Percentiles rank a stretch among this genome's conserved stretches.
Conservation (phyloP, 192 early-diverging fungal genomes). For the Chytriomyces hyalinus region DNA sequence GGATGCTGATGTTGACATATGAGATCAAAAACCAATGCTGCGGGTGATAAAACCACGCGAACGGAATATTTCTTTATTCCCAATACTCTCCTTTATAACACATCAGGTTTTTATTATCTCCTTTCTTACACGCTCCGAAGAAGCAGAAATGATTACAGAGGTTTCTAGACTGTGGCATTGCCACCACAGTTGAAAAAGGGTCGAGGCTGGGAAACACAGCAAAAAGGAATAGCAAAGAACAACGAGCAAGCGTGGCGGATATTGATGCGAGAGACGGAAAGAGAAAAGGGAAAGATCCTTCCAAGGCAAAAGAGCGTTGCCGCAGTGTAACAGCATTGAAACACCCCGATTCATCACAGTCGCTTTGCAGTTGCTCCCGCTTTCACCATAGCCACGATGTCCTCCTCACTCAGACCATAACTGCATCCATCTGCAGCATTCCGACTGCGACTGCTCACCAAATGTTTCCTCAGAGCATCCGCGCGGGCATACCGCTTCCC, state of each 20-base stretch:
- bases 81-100: too few relatives aligned
- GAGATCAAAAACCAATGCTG: neutral
- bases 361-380: neutral
- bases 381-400: constrained; percentile 16
- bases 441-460: constrained; percentile 5
- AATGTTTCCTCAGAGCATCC: constrained; percentile 36
- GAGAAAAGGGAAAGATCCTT: neutral
- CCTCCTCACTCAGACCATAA: constrained; percentile 21
- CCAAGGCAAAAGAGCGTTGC: too few relatives aligned
- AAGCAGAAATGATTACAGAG: too few relatives aligned
- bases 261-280: neutral
- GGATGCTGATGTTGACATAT: neutral
- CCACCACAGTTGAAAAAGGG: neutral
- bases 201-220: neutral
- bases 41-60: neutral
- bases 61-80: neutral
- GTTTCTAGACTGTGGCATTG: neutral
- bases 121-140: too few relatives aligned
- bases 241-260: neutral
- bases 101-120: too few relatives aligned
- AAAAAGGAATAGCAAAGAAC: neutral
- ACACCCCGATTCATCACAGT: neutral
- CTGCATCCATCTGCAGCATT: constrained; percentile 8
- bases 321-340: neutral
- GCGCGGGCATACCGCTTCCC: constrained; percentile 36